Conservation (phyloP, 2,329 filamentous ascomycete genomes). For the Aureobasidium lini region DNA sequence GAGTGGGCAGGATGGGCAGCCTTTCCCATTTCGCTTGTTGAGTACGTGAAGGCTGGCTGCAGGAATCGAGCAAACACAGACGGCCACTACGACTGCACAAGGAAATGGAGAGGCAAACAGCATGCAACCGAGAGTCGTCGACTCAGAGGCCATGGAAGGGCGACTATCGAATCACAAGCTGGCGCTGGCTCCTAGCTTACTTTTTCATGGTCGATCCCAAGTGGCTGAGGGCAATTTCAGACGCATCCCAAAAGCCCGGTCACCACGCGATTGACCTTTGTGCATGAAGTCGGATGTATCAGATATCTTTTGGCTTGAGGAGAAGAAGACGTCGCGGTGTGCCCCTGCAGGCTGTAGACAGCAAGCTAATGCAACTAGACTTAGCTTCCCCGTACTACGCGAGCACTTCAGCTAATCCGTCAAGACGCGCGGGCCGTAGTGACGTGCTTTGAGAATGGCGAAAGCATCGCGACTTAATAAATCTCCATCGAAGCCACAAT, state of each 20-base stretch:
- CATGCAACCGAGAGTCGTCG: conserved; percentile 4
- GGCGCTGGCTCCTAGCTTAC: not conserved
- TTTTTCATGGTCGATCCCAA: not conserved
- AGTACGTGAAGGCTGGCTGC: conserved; percentile 5
- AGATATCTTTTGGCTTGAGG: conserved; percentile 9
- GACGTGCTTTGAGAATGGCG: conserved; percentile 1
- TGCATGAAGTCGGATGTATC: conserved; percentile 12
- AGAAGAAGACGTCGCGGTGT: not conserved
- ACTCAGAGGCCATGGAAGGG: not conserved
- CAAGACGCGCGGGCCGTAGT: conserved; percentile 1
- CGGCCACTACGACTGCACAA: conserved; percentile 8
- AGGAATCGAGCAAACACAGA: conserved; percentile 12
- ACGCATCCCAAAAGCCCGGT: conserved; percentile 12
- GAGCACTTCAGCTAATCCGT: not conserved
- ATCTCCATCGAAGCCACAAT: not conserved
- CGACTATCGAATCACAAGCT: conserved; percentile 9
- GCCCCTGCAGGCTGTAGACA: conserved; percentile 8
- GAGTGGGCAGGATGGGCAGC: not conserved
- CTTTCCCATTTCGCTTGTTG: conserved; percentile 3
- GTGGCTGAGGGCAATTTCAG: conserved; percentile 10
- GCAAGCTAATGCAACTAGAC: conserved; percentile 7
- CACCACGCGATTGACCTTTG: conserved; percentile 9
- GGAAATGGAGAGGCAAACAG: conserved; percentile 11
- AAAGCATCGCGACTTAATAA: not conserved
- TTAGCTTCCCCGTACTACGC: conserved; percentile 13